A percentile compares a stretch with the other conserved stretches of the same genome.
Evolutionary conservation across 73 alveolate species (phyloP).

Genomic region (Loxodes magnus): DNA sequence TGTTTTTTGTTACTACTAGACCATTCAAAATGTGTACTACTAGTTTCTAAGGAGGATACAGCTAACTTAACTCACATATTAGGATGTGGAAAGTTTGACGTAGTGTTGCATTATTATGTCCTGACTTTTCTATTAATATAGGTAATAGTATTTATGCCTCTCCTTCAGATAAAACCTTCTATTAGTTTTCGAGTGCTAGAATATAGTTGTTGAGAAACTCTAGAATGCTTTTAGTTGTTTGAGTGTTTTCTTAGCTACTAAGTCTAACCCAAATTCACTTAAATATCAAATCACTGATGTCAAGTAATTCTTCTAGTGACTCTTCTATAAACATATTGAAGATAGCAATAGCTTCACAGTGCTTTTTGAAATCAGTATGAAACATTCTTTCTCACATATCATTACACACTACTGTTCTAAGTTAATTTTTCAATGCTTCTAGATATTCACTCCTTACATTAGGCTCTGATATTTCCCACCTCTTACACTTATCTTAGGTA

Average conservation of each 20-base stretch:
- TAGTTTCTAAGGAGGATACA: constrained; percentile 18
- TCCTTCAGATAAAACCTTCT: constrained; percentile 18
- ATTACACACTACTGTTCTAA: constrained; percentile 9
- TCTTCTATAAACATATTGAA: constrained; percentile 12
- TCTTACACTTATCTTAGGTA: constrained; percentile 49
- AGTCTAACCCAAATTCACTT: constrained; percentile 30
- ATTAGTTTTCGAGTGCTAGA: constrained; percentile 11
- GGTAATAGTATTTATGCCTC: constrained; percentile 33
- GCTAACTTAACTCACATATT: constrained; percentile 11
- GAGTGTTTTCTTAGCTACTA: constrained; percentile 20
- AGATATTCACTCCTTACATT: constrained; percentile 57
- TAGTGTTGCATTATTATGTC: constrained; percentile 28
- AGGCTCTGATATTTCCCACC: constrained; percentile 52
- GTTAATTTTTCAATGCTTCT: constrained; percentile 32
- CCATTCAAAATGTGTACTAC: constrained; percentile 22
- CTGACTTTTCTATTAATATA: constrained; percentile 28
- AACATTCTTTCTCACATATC: constrained; percentile 21
- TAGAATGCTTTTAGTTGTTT: constrained; percentile 23
- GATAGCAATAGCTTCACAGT: constrained; percentile 21
- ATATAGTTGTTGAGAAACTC: constrained; percentile 16
- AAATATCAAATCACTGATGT: constrained; percentile 23
- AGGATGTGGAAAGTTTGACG: constrained; percentile 29
- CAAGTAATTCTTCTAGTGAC: constrained; percentile 10
- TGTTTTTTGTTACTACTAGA: constrained; percentile 24
- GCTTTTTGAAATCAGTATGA: constrained; percentile 37